phyloP scores from a whole-genome alignment of 2,329 filamentous ascomycete species.

The Helotiales sp. region DNA sequence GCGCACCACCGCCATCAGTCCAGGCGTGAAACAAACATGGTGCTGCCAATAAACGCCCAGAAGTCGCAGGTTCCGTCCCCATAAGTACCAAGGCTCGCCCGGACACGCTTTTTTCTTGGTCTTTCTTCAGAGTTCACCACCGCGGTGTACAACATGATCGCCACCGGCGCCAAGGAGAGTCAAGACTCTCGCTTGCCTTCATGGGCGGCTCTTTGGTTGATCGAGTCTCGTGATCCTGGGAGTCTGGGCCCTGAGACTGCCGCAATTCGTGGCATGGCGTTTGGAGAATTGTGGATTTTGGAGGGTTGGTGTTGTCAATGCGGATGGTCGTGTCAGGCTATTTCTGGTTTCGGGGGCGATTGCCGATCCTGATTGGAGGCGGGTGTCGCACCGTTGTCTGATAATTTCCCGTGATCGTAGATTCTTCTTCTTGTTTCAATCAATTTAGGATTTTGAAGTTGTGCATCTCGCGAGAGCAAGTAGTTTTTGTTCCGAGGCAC shows the following conservation, averaged over 20 bases:
- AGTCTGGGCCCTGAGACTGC: not conserved
- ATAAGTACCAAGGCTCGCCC: constrained; percentile 2
- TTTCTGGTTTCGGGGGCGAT: not conserved
- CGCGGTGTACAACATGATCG: not conserved
- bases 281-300: not conserved
- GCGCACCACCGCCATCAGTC: not conserved
- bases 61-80: not conserved
- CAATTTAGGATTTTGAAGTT: no score
- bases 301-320: not conserved
- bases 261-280: not conserved
- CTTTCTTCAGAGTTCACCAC: not conserved
- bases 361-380: not conserved
- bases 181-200: not conserved
- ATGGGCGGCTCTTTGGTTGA: no score
- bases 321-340: not conserved
- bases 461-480: no score
- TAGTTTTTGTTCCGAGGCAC: no score
- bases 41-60: constrained; percentile 2
- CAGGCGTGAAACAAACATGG: constrained; percentile 1
- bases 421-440: no score
- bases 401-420: not conserved
- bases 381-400: not conserved
- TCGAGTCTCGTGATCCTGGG: not conserved
- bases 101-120: not conserved
- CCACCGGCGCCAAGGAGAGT: not conserved